Evolutionary conservation across 306 rosid genomes (phyloP).

Genomic region (Dalbergia cultrata): DNA sequence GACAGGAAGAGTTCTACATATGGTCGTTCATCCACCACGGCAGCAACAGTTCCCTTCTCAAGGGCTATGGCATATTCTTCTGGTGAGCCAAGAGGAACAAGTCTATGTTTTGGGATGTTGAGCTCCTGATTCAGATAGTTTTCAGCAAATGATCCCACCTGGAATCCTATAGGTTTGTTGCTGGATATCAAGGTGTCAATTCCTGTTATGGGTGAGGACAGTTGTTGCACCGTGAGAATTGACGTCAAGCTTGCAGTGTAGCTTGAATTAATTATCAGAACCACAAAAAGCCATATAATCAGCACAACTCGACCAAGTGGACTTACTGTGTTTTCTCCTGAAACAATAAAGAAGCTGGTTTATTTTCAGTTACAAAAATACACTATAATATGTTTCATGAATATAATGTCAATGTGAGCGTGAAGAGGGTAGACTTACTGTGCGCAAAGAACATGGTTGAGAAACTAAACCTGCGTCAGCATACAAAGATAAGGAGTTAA

Average conservation of each 20-base stretch:
- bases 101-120: slow-evolving; percentile 63
- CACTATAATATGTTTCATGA: neutral
- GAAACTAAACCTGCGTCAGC: slow-evolving; percentile 67
- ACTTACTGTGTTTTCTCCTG: slow-evolving; percentile 81
- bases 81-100: slow-evolving; percentile 66
- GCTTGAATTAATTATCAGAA: slow-evolving; percentile 84
- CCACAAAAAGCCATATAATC: slow-evolving; percentile 81
- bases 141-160: slow-evolving; percentile 69
- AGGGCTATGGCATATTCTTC: slow-evolving; percentile 76
- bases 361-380: slow-evolving; percentile 8
- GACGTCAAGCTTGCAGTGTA: slow-evolving; percentile 92
- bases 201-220: slow-evolving; percentile 77
- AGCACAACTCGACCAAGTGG: slow-evolving; percentile 79
- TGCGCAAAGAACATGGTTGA: slow-evolving; percentile 83
- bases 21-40: slow-evolving; percentile 81
- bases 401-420: neutral
- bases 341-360: slow-evolving; percentile 29
- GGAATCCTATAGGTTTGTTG: slow-evolving; percentile 75
- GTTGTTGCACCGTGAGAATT: slow-evolving; percentile 81
- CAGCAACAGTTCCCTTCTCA: slow-evolving; percentile 73
- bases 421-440: slow-evolving; percentile 56
- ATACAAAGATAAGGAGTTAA: slow-evolving; percentile 22
- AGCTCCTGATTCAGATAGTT: slow-evolving; percentile 67
- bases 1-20: slow-evolving; percentile 84
- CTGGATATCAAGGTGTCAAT: slow-evolving; percentile 61